These are phyloP conservation scores for Stylonectria norvegica DNA, from an alignment of 2,329 filamentous ascomycete genomes.

Conservation along the genomic window DNA sequence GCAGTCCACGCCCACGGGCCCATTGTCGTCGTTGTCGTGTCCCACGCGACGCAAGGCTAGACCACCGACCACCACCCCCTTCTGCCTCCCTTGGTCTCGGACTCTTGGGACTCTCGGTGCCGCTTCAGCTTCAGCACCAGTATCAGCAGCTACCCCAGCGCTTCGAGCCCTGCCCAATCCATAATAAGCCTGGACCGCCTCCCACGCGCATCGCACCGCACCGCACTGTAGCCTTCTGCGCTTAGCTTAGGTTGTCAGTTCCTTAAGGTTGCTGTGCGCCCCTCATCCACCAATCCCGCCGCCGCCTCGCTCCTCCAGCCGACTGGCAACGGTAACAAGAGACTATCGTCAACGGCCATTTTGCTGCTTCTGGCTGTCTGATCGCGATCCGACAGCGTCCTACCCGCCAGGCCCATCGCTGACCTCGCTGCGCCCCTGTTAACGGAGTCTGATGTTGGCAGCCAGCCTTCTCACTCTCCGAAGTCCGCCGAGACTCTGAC, in stretches of 20 bases:
- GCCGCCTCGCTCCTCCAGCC: neutral
- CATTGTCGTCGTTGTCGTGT: neutral
- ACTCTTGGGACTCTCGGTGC: too few relatives aligned
- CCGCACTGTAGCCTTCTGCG: slow-evolving; percentile 1
- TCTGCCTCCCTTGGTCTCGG: too few relatives aligned
- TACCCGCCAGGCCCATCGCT: neutral
- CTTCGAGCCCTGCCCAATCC: slow-evolving; percentile 2
- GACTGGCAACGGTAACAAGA: neutral
- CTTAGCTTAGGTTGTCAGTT: slow-evolving; percentile 10
- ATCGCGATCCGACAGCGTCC: neutral
- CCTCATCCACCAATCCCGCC: neutral
- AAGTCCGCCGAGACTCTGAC: slow-evolving; percentile 24
- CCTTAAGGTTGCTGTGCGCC: slow-evolving; percentile 2
- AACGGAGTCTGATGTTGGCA: slow-evolving; percentile 34
- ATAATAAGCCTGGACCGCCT: slow-evolving; percentile 16
- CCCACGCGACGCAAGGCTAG: neutral
- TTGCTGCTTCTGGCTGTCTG: neutral
- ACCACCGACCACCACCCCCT: neutral
- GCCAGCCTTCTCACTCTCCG: slow-evolving; percentile 11
- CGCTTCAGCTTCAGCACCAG: neutral
- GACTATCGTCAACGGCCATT: neutral
- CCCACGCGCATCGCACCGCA: slow-evolving; percentile 8
- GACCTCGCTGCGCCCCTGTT: too few relatives aligned
- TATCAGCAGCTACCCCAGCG: neutral
- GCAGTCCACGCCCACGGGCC: slow-evolving; percentile 1